These are phyloP conservation scores for Nakazawaea sp. DNA, from an alignment of 805 yeast species.

Conservation along the genomic window DNA sequence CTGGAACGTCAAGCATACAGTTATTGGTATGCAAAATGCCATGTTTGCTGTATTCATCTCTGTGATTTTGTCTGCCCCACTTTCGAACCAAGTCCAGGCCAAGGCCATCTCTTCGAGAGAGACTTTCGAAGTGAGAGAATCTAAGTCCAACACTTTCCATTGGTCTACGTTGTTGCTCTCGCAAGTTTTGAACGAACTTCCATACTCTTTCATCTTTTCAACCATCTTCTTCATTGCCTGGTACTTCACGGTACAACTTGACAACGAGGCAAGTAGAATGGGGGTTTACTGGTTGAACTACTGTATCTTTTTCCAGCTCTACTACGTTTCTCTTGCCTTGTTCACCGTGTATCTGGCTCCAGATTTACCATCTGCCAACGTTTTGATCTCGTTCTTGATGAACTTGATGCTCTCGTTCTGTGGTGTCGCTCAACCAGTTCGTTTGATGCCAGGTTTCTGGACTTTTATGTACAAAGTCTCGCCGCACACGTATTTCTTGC, in stretches of 20 bases:
- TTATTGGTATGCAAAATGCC: slow-evolving; percentile 48
- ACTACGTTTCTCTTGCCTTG: slow-evolving; percentile 27
- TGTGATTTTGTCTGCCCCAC: slow-evolving; percentile 46
- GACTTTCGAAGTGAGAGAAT: slow-evolving; percentile 56
- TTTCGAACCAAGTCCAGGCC: slow-evolving; percentile 52
- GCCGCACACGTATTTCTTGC: slow-evolving; percentile 42
- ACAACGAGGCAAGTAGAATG: slow-evolving; percentile 23
- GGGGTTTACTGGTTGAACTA: slow-evolving; percentile 28
- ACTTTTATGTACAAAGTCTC: slow-evolving; percentile 37
- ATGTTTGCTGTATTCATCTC: slow-evolving; percentile 57
- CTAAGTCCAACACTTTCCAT: slow-evolving; percentile 56
- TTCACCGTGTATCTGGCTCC: slow-evolving; percentile 36
- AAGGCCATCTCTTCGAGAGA: slow-evolving; percentile 46
- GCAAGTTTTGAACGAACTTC: slow-evolving; percentile 46
- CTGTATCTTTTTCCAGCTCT: slow-evolving; percentile 24
- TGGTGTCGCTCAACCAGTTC: slow-evolving; percentile 36
- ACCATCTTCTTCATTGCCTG: slow-evolving; percentile 38
- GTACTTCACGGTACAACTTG: slow-evolving; percentile 37
- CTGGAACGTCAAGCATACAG: slow-evolving; percentile 42
- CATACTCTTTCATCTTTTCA: slow-evolving; percentile 41
- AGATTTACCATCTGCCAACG: slow-evolving; percentile 33
- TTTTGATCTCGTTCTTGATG: slow-evolving; percentile 31
- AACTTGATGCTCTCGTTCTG: slow-evolving; percentile 27
- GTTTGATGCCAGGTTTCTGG: slow-evolving; percentile 42
- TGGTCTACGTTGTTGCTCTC: slow-evolving; percentile 52